A percentile compares a stretch with the other conserved stretches of the same genome.
Conservation (phyloP, 2,329 filamentous ascomycete species). For the Neocatenulostroma microsporum region DNA sequence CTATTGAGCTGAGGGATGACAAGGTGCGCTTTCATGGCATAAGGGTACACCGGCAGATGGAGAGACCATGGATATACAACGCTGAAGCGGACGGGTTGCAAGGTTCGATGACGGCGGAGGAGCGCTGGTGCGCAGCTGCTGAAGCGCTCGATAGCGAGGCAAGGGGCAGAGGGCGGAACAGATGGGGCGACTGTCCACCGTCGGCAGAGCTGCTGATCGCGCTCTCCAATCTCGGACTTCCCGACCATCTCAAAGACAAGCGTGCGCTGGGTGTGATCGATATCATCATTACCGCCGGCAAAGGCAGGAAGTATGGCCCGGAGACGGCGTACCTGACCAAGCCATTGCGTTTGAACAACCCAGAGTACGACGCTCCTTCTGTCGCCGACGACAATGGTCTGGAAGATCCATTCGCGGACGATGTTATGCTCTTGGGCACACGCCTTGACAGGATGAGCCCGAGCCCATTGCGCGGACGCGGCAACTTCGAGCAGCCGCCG, state of each 20-base stretch:
- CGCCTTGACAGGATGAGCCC: too few relatives aligned
- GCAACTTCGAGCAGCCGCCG: too few relatives aligned
- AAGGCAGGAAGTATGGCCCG: slow-evolving; percentile 21
- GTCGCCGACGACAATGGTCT: not conserved
- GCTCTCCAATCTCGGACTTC: slow-evolving; percentile 33
- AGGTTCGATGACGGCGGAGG: slow-evolving; percentile 10
- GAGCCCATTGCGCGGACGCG: too few relatives aligned
- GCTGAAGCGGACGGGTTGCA: slow-evolving; percentile 12
- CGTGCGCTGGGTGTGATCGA: slow-evolving; percentile 26
- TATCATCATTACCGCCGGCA: slow-evolving; percentile 22
- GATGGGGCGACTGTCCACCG: slow-evolving; percentile 26
- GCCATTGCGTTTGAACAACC: slow-evolving; percentile 15
- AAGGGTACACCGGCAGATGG: slow-evolving; percentile 32
- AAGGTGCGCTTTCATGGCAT: slow-evolving; percentile 31
- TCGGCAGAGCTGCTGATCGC: slow-evolving; percentile 33
- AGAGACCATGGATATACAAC: slow-evolving; percentile 40
- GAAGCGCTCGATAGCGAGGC: slow-evolving; percentile 29
- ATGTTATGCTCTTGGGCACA: slow-evolving; percentile 1
- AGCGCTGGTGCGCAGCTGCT: slow-evolving; percentile 32
- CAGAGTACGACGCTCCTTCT: slow-evolving; percentile 2
- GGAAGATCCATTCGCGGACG: slow-evolving; percentile 1
- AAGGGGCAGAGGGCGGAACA: slow-evolving; percentile 27
- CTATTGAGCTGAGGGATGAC: slow-evolving; percentile 9
- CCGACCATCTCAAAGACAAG: slow-evolving; percentile 23
- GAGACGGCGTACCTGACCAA: slow-evolving; percentile 13